Evolutionary conservation across 148 eudicot species (phyloP), one percentile per base, ranked within the genome.

Genomic region (Amaranthus palmeri): DNA sequence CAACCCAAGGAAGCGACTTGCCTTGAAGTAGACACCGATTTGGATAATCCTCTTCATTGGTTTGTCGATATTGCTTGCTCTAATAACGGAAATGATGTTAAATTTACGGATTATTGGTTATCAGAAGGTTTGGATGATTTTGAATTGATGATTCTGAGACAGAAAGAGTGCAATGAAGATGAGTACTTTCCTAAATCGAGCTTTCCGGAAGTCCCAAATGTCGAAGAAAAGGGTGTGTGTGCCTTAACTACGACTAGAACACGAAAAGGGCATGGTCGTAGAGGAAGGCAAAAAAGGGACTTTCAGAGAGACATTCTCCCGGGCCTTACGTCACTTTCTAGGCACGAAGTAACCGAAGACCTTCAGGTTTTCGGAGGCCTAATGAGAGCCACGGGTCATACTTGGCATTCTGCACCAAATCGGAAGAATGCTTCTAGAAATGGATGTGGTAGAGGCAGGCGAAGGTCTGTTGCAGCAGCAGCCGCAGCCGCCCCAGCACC

Each of bases 221-320:
- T 75, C 43, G 88, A 83, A 58, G 96, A 82, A 68, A 72, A 64
- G 3, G 84, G 86, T 57, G 48, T 70, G 4, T 68, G 61, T 71
- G 13, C 72, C 3, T 41, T 83, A 68, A 60, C 72, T 48, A 67
- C 76, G 6, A 83, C 56, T 11, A 84, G 88, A 56, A 47, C 86
- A 9, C 80, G 92, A 4, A 91, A 76, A 67, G 96, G 92, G 10
- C 92, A 68, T 7, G 76, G 85, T 51, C 84, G 98, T 73, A 86
- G 98, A 70, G 98, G 91, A 63, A 91, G 93, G 82, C 96, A 83
- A 56, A 76, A 82, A 74, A 83, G 90, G 79, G 97, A 95, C 73
- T 95, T 95, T 65, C 97, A 85, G 70, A 84, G 93, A 72, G 97
- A 95, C 82, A 88, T 95, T 72, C 96, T 95, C 54, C 97, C 98